Percentiles rank a stretch among this genome's conserved stretches.
Evolutionary conservation across 805 yeast genomes (phyloP).

Genomic region (Ogataea nonfermentans): DNA sequence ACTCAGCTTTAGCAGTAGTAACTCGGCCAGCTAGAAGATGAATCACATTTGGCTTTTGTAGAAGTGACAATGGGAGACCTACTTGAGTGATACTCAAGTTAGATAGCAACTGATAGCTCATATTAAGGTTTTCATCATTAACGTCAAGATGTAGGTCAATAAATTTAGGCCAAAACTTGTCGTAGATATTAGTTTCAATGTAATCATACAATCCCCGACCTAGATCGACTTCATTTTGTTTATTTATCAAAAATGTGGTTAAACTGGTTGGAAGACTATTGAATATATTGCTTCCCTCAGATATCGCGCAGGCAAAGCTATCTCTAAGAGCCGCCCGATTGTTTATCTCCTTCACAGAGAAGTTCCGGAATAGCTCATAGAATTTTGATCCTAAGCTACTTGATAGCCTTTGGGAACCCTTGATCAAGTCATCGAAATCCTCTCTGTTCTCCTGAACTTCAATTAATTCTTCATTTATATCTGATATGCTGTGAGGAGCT

Average conservation of each 20-base stretch:
- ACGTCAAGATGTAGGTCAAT: conserved; percentile 6
- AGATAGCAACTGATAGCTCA: conserved; percentile 36
- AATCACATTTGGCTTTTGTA: conserved; percentile 19
- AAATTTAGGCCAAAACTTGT: conserved; percentile 59
- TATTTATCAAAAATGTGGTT: conserved; percentile 25
- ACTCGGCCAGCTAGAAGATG: conserved; percentile 43
- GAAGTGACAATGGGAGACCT: conserved; percentile 37
- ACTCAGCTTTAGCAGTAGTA: conserved; percentile 47
- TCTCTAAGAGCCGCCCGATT: conserved; percentile 31
- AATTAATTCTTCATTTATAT: too few species aligned
- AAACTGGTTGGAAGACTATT: conserved; percentile 33
- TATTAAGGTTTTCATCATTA: conserved; percentile 22
- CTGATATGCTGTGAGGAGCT: too few species aligned
- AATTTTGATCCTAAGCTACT: conserved; percentile 40
- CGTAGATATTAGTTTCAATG: conserved; percentile 67
- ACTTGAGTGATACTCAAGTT: conserved; percentile 49
- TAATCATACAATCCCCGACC: conserved; percentile 61
- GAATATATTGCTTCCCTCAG: conserved; percentile 34
- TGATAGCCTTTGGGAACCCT: conserved; percentile 39
- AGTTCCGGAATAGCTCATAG: conserved; percentile 37
- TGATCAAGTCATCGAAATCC: conserved; percentile 39
- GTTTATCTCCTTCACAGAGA: conserved; percentile 32
- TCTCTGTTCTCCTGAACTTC: not conserved
- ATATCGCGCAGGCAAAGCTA: conserved; percentile 30
- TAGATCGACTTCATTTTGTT: conserved; percentile 36